Percentiles rank a stretch among this genome's conserved stretches.
These are phyloP conservation scores for Rhynchospora tenuis DNA, from an alignment of 176 grass and related monocot genomes.

Conservation along the genomic window DNA sequence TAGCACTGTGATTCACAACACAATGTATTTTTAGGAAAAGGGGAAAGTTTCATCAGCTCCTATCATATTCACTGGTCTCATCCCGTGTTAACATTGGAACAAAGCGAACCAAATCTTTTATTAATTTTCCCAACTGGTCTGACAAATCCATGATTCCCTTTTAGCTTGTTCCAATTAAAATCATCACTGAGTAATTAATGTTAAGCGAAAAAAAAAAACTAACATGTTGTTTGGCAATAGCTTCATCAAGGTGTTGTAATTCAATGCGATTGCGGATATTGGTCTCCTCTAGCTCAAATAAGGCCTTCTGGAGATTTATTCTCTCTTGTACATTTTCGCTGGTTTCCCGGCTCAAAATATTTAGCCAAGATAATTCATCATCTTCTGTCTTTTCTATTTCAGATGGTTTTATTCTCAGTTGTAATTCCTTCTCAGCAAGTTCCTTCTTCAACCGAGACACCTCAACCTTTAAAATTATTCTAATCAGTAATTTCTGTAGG, in stretches of 20 bases:
- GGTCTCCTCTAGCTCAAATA: slow-evolving; percentile 97
- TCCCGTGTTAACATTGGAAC: not conserved
- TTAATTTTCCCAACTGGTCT: not conserved
- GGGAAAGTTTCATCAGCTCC: not conserved
- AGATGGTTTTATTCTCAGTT: slow-evolving; percentile 69
- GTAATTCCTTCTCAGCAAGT: slow-evolving; percentile 88
- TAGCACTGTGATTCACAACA: not conserved
- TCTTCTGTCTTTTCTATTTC: slow-evolving; percentile 60
- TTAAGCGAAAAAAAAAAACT: slow-evolving; percentile 13
- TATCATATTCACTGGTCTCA: not conserved
- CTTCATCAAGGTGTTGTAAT: slow-evolving; percentile 87
- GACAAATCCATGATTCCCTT: not conserved
- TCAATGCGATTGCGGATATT: slow-evolving; percentile 86
- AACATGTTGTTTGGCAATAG: slow-evolving; percentile 76
- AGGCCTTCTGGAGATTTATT: slow-evolving; percentile 97
- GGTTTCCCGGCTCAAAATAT: slow-evolving; percentile 91
- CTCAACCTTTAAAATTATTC: slow-evolving; percentile 59
- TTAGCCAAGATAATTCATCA: slow-evolving; percentile 83
- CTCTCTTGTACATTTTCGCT: slow-evolving; percentile 96
- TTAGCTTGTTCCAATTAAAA: not conserved
- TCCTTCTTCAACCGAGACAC: slow-evolving; percentile 77
- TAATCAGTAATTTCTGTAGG: not conserved
- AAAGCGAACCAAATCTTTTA: not conserved
- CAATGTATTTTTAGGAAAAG: not conserved
- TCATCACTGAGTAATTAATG: not conserved